Percentiles rank a stretch among this genome's conserved stretches.
phyloP scores from a whole-genome alignment of 2,329 filamentous ascomycete species.

The Ceratocystis albifundus region DNA sequence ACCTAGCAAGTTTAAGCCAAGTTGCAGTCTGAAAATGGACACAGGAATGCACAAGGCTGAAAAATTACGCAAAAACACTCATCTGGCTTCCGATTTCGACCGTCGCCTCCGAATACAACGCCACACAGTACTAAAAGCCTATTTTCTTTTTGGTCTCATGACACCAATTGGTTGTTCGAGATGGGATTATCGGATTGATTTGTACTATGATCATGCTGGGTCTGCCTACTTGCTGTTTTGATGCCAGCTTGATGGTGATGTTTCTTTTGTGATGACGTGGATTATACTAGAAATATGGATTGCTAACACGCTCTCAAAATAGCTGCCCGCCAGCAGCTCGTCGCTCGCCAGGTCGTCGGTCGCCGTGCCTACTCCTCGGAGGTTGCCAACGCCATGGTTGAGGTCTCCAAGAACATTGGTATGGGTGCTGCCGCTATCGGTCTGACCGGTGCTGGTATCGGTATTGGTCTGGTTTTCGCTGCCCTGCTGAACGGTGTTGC shows the following conservation, averaged over 20 bases:
- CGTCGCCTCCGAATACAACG: slow-evolving; percentile 1
- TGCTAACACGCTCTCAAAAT: slow-evolving; percentile 18
- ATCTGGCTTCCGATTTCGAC: slow-evolving; percentile 2
- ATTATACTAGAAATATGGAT: slow-evolving; percentile 1
- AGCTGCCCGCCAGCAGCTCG: slow-evolving; percentile 24
- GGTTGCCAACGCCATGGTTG: slow-evolving; percentile 78
- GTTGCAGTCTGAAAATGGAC: neutral
- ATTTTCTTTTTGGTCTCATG: neutral
- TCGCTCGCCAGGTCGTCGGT: slow-evolving; percentile 38
- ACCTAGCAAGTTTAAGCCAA: slow-evolving; percentile 6
- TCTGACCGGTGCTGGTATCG: slow-evolving; percentile 85
- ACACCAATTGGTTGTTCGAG: slow-evolving; percentile 18
- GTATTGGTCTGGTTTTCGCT: slow-evolving; percentile 91
- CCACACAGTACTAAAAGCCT: neutral
- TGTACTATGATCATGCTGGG: neutral
- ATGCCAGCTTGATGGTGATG: neutral
- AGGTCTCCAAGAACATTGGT: slow-evolving; percentile 83
- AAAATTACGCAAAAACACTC: slow-evolving; percentile 17
- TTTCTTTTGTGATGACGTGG: neutral
- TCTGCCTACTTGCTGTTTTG: slow-evolving; percentile 1
- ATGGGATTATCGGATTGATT: neutral
- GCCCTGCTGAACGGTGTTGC: slow-evolving; percentile 79
- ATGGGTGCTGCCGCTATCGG: slow-evolving; percentile 84
- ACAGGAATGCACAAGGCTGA: slow-evolving; percentile 1
- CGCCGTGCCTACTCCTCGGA: slow-evolving; percentile 75